Evolutionary conservation across 306 rosid genomes (phyloP).

Genomic region (Gleditsia sinensis): DNA sequence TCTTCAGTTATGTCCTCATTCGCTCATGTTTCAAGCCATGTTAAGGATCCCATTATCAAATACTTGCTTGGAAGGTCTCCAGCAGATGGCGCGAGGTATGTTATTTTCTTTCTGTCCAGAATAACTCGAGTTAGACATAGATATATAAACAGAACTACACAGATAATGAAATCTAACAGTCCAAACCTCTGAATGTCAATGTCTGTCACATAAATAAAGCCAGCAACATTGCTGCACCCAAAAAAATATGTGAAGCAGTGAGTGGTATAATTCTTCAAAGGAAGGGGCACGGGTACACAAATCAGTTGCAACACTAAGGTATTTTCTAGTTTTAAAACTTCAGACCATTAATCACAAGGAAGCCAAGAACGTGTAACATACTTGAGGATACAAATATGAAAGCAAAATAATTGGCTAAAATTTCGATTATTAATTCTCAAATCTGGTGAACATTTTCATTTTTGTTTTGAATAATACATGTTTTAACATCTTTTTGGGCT

Average conservation of each 20-base stretch:
- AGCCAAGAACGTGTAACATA: no score
- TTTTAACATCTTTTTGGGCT: not conserved
- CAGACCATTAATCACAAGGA: not conserved
- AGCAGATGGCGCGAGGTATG: slow-evolving; percentile 83
- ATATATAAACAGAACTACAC: not conserved
- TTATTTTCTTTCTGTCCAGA: slow-evolving; percentile 79
- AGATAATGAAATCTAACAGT: not conserved
- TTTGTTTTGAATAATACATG: not conserved
- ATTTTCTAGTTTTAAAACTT: not conserved
- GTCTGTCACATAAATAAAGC: slow-evolving; percentile 83
- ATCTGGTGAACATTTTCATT: not conserved
- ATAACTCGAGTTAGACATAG: slow-evolving; percentile 33
- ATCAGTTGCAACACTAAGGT: not conserved
- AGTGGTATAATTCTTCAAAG: not conserved
- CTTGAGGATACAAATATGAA: no score
- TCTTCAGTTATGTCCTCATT: not conserved
- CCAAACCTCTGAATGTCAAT: slow-evolving; percentile 85
- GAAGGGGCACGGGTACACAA: not conserved
- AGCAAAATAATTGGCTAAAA: not conserved
- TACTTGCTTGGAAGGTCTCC: slow-evolving; percentile 94
- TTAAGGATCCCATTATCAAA: slow-evolving; percentile 73
- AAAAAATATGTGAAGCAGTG: slow-evolving; percentile 22
- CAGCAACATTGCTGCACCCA: slow-evolving; percentile 87
- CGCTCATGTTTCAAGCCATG: slow-evolving; percentile 83
- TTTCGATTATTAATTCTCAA: not conserved